Evolutionary conservation across 768 basidiomycete genomes (phyloP).

Genomic region (Rhodosporidiobolus sp.): DNA sequence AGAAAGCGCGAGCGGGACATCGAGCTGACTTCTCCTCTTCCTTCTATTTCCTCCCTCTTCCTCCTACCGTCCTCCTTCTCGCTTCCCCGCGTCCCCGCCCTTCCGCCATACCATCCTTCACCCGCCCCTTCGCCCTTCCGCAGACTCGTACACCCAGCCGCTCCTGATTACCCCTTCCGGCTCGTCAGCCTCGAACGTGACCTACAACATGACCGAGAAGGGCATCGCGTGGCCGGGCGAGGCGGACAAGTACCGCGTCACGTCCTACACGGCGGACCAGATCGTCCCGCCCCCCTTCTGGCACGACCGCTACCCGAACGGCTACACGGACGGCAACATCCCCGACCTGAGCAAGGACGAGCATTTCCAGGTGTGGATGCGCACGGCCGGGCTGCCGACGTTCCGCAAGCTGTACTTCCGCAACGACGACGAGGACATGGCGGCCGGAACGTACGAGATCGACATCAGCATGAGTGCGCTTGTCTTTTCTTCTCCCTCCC

Average conservation of each 20-base stretch:
- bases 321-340: conserved; percentile 61
- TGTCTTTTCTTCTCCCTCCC: not conserved
- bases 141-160: conserved; percentile 77
- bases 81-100: too few relatives aligned
- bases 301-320: conserved; percentile 66
- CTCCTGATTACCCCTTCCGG: conserved; percentile 59
- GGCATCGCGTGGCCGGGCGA: conserved; percentile 98
- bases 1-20: too few relatives aligned
- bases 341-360: conserved; percentile 75
- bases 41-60: not conserved
- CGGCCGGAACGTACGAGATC: conserved; percentile 70
- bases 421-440: conserved; percentile 73
- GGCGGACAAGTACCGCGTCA: conserved; percentile 77
- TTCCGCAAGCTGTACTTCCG: conserved; percentile 93
- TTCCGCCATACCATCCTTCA: conserved; percentile 22
- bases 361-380: conserved; percentile 97
- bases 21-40: not conserved
- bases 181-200: conserved; percentile 48
- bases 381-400: conserved; percentile 91
- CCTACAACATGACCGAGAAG: conserved; percentile 69
- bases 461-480: conserved; percentile 74
- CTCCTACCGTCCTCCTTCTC: not conserved
- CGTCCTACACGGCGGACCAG: conserved; percentile 61
- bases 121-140: not conserved
- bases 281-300: conserved; percentile 95